Evolutionary conservation across 352 stramenopile genomes (phyloP), one percentile per base, ranked within the genome.

Genomic region (Pythium rishiriense): DNA sequence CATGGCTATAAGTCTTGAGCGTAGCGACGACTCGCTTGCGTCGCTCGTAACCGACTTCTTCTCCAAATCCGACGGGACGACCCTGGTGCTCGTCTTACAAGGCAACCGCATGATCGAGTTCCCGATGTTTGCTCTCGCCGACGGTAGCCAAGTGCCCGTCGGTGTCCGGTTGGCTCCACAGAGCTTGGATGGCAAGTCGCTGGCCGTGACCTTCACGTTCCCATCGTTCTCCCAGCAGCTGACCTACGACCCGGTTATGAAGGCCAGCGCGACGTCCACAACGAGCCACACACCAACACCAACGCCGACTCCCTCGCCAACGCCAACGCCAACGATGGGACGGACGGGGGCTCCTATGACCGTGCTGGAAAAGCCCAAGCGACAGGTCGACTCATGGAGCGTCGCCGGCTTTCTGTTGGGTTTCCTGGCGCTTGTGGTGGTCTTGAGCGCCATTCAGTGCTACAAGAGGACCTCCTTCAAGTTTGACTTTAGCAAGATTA

Each of bases 401-500:
- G 35, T 48, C 22, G 33, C 24, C 1, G 52, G 42, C 10, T n/a
- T 67, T 24, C 28, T 67, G 22, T 24, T 61, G 19, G 60, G 51
- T 22, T 41, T 67, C 3, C 21, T 67, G 11, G 50, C 28, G 5
- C 21, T 56, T 22, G 17, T 55, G 0, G 9, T 61, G 2, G 11
- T 67, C 21, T 41, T 61, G 39, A 61, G 50, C 24, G 35, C 56
- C 11, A 22, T 61, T 33, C 50, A 55, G 25, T 67, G 60, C 60
- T 35, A 12, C 50, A 67, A 67, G 29, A 54, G 56, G 22, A 29
- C 43, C 35, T 31, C 33, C 6, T n/a, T n/a, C 17, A 66, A 59
- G 29, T 17, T 66, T 17, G 58, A 66, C 17, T 66, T 66, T 29
- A 48, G 14, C 49, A 66, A 59, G 24, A 59, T 66, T 26, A 59